Evolutionary conservation across 2,329 filamentous ascomycete species (phyloP), one percentile per base, ranked within the genome.

Genomic region (Fusarium sp.): DNA sequence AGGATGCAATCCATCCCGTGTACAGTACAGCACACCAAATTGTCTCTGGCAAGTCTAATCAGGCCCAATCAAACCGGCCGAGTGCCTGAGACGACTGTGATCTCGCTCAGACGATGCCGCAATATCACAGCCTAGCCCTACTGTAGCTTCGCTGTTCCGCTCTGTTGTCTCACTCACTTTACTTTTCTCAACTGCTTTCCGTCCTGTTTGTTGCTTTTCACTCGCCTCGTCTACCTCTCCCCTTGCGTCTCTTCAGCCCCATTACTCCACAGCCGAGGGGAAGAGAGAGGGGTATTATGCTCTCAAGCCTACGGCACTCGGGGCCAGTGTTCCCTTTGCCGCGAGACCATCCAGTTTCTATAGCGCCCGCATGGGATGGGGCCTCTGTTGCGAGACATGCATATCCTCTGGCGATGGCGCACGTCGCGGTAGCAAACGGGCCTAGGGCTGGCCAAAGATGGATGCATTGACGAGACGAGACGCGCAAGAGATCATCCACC

Each of bases 351-450:
- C 58, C 62, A 55, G 34, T 27, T 62, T 62, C 53, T 63, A 46
- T 65, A 65, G 61, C 63, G 54, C 53, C 62, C 65, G 59, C 60
- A 54, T 51, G 40, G 51, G 44, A 23, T 38, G 36, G 46, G 49
- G 51, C 61, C 56, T 18, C 20, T 51, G 36, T 50, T 61, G 56
- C 56, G 62, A 74, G 70, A 74, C 72, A 73, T 71, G 62, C 72
- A 46, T 56, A 40, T 23, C 46, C 33, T 56, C 44, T 56, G 9
- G 42, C 49, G 49, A 61, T 64, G 51, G 49, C 58, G 44, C 59
- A 44, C 63, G 49, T 57, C 51, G 50, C 61, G 46, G 51, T 36
- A 46, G 46, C 20, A 57, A 34, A 38, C 46, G 49, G 29, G 59
- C 25, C 40, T 50, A 53, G 55, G 53, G 31, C 53, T 54, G 50